These are phyloP conservation scores for Graphilbum sp. DNA, from an alignment of 2,329 filamentous ascomycete genomes.

Conservation along the genomic window DNA sequence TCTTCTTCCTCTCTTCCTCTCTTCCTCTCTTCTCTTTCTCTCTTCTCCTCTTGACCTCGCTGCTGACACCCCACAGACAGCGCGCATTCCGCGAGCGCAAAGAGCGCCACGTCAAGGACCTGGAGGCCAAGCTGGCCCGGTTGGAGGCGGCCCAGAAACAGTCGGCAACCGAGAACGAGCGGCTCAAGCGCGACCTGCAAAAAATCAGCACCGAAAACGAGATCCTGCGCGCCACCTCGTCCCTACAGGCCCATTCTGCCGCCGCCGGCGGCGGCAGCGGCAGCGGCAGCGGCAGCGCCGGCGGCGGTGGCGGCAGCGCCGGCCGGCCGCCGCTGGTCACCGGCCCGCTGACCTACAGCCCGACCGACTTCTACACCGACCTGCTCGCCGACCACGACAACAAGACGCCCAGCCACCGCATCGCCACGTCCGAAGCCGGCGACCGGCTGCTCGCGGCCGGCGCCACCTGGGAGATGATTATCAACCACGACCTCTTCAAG, in stretches of 20 bases:
- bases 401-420: slow-evolving; percentile 50
- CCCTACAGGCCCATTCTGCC: slow-evolving; percentile 13
- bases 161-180: slow-evolving; percentile 70
- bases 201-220: slow-evolving; percentile 83
- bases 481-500: slow-evolving; percentile 61
- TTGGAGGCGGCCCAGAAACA: slow-evolving; percentile 60
- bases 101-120: slow-evolving; percentile 76
- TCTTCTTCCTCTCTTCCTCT: not conserved
- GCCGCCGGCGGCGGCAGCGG: too few relatives aligned
- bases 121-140: slow-evolving; percentile 67
- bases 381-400: slow-evolving; percentile 45
- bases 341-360: slow-evolving; percentile 54
- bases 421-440: slow-evolving; percentile 48
- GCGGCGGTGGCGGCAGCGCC: not conserved
- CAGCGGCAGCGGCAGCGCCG: too few relatives aligned
- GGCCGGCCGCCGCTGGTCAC: slow-evolving; percentile 29
- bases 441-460: slow-evolving; percentile 57
- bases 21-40: not conserved
- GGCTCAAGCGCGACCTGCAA: slow-evolving; percentile 68
- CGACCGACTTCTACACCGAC: slow-evolving; percentile 54
- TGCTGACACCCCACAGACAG: slow-evolving; percentile 70
- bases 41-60: not conserved
- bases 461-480: slow-evolving; percentile 82
- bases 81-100: slow-evolving; percentile 93
- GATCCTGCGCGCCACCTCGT: slow-evolving; percentile 68